A percentile compares a stretch with the other conserved stretches of the same genome.
phyloP scores from a whole-genome alignment of 768 basidiomycete species.

The Xanthoconium stramineum region DNA sequence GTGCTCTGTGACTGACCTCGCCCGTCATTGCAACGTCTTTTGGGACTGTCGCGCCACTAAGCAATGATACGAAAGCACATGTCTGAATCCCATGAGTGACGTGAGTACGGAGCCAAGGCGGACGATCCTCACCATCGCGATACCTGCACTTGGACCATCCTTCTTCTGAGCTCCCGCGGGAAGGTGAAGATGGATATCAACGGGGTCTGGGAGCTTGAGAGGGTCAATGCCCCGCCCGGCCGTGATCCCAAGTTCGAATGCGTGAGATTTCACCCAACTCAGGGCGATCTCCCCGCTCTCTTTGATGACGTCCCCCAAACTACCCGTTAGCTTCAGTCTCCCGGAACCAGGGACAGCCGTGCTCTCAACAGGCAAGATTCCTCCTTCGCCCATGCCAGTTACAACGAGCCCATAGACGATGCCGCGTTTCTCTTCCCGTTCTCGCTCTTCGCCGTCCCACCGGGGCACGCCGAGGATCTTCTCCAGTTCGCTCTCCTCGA shows the following conservation, averaged over 20 bases:
- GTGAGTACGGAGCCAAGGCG: neutral
- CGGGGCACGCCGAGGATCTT: constrained; percentile 76
- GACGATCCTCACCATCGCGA: constrained; percentile 65
- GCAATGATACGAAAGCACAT: constrained; percentile 82
- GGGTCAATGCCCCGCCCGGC: constrained; percentile 67
- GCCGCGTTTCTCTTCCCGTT: constrained; percentile 69
- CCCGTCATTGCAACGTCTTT: constrained; percentile 85
- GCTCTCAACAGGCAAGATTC: constrained; percentile 82
- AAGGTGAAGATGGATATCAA: constrained; percentile 87
- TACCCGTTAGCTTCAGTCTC: constrained; percentile 73
- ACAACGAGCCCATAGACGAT: constrained; percentile 86
- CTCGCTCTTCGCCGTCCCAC: constrained; percentile 78
- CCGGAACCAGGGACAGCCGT: constrained; percentile 75
- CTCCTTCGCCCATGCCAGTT: constrained; percentile 85
- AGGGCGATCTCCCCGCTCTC: constrained; percentile 89
- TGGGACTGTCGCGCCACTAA: constrained; percentile 73
- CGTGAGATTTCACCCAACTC: constrained; percentile 89
- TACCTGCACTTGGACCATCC: constrained; percentile 88
- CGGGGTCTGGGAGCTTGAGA: constrained; percentile 63
- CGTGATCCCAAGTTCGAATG: constrained; percentile 77
- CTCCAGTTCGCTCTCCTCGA: constrained; percentile 75
- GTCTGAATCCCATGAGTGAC: constrained; percentile 40
- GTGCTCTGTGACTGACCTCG: constrained; percentile 47
- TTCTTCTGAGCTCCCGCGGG: constrained; percentile 92
- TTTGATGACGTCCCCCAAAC: constrained; percentile 86